Base-by-base conservation (phyloP, 495 filamentous ascomycete species). In the Penicillium arizonense region DNA sequence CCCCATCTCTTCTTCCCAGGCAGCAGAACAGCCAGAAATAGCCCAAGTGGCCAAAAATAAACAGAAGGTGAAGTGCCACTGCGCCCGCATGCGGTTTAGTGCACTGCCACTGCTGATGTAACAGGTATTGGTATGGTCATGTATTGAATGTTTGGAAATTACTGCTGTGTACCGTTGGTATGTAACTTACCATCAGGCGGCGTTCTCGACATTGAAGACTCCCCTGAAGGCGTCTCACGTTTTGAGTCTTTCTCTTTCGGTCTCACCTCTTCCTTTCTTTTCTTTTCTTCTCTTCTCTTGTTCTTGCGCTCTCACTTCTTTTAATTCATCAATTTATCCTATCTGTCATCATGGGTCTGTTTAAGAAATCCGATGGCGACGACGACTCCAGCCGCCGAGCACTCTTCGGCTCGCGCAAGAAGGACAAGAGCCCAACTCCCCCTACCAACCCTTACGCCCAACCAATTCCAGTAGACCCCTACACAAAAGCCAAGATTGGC, bases 371-470 rank as follows among this genome's bases (percentile, higher is more conserved):
- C 64, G 76, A 75, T 40, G 76, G 70, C 58, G 77, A 77, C 48
- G 82, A 86, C 16, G 82, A 85, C 52, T 72, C 78, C 16, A 81
- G 72, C 62, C 82, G 81, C 43, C 74, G 73, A 46, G 77, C 79
- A 23, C 77, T 88, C 37, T 87, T 87, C 48, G 82, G 83, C 45
- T 73, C 72, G 32, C 65, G 73, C 36, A 76, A 73, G 18, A 88
- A 87, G 77, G 84, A 81, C 65, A 77, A 80, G 59, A 77, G 81
- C 35, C 78, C 81, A 30, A 69, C 73, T 2, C 69, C 82, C 23
- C 56, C 73, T 23, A 62, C 77, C 13, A 76, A 90, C 59, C 88
- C 87, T 24, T 90, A 91, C 61, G 87, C 86, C 40, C 80, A 87
- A 64, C 75, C 79, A 12, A 74, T 77, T 20, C 74, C 77, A 24